Evolutionary conservation across 257 asterid species (phyloP).

Genomic region (Rauvolfia tetraphylla): DNA sequence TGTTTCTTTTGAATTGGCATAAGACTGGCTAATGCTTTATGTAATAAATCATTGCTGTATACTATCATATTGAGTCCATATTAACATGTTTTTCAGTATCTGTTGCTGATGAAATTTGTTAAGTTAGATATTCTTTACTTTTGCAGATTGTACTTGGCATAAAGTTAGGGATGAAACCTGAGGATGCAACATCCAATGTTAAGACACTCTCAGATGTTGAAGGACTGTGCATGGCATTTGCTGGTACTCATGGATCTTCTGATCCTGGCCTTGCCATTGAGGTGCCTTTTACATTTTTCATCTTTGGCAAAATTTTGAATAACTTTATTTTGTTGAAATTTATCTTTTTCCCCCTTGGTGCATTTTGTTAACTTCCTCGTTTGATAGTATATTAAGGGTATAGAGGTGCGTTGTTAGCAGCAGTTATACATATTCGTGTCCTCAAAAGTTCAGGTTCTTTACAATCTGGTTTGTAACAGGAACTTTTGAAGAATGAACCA

Average conservation of each 20-base stretch:
- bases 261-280: constrained; percentile 85
- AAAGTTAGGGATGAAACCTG: constrained; percentile 75
- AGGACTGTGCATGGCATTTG: constrained; percentile 69
- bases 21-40: background rate
- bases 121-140: background rate
- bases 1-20: background rate
- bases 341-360: background rate
- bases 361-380: background rate
- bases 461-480: constrained; percentile 39
- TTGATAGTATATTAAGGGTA: background rate
- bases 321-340: background rate
- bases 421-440: background rate
- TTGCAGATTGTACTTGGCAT: constrained; percentile 76
- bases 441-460: background rate
- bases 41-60: background rate
- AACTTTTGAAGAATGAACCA: constrained; percentile 68
- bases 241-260: constrained; percentile 61
- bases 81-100: background rate
- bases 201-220: constrained; percentile 94
- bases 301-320: background rate
- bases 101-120: background rate
- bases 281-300: constrained; percentile 33
- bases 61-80: background rate
- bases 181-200: constrained; percentile 61
- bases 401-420: background rate